Percentiles rank a stretch among this genome's conserved stretches.
phyloP scores from a whole-genome alignment of 768 basidiomycete genomes.

The Tephrocybe sp. region DNA sequence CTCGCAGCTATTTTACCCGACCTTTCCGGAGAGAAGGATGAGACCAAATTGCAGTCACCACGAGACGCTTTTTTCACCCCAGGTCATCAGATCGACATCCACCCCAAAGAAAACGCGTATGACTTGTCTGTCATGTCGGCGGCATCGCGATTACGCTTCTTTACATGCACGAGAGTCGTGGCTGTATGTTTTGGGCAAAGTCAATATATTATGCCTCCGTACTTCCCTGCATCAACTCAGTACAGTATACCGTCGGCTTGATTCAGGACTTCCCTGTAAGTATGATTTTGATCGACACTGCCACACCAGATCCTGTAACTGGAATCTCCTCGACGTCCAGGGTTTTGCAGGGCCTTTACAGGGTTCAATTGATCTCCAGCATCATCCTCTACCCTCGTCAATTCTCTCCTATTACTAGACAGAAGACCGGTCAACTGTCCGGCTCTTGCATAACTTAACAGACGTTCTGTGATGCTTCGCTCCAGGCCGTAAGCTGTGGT shows the following conservation, averaged over 20 bases:
- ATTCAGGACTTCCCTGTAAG: neutral
- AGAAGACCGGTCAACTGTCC: neutral
- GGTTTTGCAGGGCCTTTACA: constrained; percentile 15
- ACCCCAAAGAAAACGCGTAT: neutral
- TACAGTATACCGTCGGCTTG: constrained; percentile 20
- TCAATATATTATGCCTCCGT: constrained; percentile 1
- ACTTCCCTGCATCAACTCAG: constrained; percentile 9
- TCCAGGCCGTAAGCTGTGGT: neutral
- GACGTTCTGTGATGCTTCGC: neutral
- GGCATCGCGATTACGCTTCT: neutral
- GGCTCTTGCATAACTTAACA: neutral
- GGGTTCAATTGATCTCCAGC: constrained; percentile 11
- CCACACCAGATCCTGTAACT: constrained; percentile 11
- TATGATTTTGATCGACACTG: constrained; percentile 21
- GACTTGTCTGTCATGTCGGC: neutral
- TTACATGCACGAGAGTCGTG: neutral
- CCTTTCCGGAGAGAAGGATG: constrained; percentile 6
- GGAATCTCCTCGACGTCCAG: constrained; percentile 14
- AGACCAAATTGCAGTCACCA: neutral
- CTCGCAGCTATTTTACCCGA: neutral
- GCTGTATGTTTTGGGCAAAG: neutral
- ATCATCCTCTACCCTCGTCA: constrained; percentile 1
- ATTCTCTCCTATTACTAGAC: neutral
- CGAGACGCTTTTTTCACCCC: constrained; percentile 1
- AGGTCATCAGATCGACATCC: constrained; percentile 1